A percentile compares a stretch with the other conserved stretches of the same genome.
phyloP scores from a whole-genome alignment of 345 rosid species.

The Atalantia buxifolia region DNA sequence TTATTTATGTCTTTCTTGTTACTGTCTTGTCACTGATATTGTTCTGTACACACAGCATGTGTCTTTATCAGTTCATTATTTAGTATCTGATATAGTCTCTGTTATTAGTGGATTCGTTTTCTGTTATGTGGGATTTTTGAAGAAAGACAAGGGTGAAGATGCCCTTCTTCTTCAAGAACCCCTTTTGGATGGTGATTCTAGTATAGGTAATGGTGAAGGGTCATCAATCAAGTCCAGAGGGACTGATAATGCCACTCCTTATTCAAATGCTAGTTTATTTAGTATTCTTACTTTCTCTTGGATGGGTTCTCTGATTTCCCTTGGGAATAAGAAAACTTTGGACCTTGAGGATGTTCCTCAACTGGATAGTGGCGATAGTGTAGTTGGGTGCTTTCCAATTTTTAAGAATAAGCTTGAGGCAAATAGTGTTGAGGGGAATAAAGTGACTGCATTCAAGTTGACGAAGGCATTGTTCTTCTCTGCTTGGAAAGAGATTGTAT shows the following conservation, averaged over 20 bases:
- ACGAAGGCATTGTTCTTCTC: slow-evolving; percentile 41
- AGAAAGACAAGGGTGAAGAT: slow-evolving; percentile 7
- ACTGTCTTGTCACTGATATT: slow-evolving; percentile 36
- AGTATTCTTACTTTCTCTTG: slow-evolving; percentile 57
- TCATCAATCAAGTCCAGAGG: slow-evolving; percentile 29
- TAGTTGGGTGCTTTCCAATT: slow-evolving; percentile 33
- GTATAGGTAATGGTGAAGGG: slow-evolving; percentile 2
- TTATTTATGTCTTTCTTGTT: slow-evolving; percentile 44
- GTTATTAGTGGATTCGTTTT: slow-evolving; percentile 19
- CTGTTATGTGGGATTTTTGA: slow-evolving; percentile 14
- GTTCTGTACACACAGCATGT: slow-evolving; percentile 12
- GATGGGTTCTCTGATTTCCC: slow-evolving; percentile 56
- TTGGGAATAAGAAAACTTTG: slow-evolving; percentile 53
- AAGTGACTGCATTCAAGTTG: slow-evolving; percentile 47
- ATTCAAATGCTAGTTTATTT: slow-evolving; percentile 42
- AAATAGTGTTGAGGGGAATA: slow-evolving; percentile 23
- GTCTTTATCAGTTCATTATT: slow-evolving; percentile 4
- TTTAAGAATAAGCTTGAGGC: slow-evolving; percentile 44
- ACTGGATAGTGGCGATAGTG: slow-evolving; percentile 47
- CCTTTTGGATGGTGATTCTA: slow-evolving; percentile 37
- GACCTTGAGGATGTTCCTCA: slow-evolving; percentile 72
- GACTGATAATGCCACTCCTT: slow-evolving; percentile 41
- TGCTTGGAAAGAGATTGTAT: slow-evolving; percentile 47
- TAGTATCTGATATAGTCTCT: slow-evolving; percentile 16
- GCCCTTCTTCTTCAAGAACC: slow-evolving; percentile 44